Evolutionary conservation across 345 rosid genomes (phyloP).

Genomic region (Lagerstroemia speciosa): DNA sequence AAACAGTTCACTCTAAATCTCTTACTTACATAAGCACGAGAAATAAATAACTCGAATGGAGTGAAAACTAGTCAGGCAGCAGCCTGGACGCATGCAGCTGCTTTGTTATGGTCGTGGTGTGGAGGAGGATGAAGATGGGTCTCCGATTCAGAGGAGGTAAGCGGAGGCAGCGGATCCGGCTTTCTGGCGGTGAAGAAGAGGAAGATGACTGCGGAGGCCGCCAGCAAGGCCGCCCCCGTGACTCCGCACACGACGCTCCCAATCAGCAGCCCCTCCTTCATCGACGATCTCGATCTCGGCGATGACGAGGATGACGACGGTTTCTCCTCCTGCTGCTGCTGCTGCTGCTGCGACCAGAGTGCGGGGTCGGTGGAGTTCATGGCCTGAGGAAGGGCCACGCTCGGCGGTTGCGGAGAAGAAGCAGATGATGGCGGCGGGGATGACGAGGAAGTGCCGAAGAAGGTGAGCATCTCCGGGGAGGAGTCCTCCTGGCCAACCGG

Average conservation of each 20-base stretch:
- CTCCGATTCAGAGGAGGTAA: background rate
- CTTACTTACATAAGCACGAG: background rate
- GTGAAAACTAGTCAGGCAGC: background rate
- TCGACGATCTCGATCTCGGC: background rate
- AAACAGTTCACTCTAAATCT: no score
- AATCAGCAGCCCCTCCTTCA: conserved; percentile 54
- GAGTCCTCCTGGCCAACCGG: no score
- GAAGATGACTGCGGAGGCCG: conserved; percentile 37
- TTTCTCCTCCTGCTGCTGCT: background rate
- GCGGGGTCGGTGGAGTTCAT: conserved; percentile 29
- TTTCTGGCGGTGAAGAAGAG: conserved; percentile 8
- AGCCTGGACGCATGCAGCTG: background rate
- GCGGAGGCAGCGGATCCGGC: background rate
- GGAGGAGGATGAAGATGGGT: background rate
- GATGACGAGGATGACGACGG: conserved; percentile 16
- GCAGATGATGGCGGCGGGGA: conserved; percentile 14
- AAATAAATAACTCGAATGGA: background rate
- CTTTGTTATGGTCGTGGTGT: background rate
- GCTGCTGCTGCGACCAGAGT: conserved; percentile 23
- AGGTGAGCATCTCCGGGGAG: no score
- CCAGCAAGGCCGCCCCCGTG: conserved; percentile 43
- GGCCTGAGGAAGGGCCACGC: conserved; percentile 37
- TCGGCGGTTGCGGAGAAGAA: conserved; percentile 8
- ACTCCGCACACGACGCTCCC: conserved; percentile 58
- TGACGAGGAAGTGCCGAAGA: conserved; percentile 31